Evolutionary conservation across 2,329 filamentous ascomycete genomes (phyloP).

Genomic region (Metarhizium robertsii): DNA sequence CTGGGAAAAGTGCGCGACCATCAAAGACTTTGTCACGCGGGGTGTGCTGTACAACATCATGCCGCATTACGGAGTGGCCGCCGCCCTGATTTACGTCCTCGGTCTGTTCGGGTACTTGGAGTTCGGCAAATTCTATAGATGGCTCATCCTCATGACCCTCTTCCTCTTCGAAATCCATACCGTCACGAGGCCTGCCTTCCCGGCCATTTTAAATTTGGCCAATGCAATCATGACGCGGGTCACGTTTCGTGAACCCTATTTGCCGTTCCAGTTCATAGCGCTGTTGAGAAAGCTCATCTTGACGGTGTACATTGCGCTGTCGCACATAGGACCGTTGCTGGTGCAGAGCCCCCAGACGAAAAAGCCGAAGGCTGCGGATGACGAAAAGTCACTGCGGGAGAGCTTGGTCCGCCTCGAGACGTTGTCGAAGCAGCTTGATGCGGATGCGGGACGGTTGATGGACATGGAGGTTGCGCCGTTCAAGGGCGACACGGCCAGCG

Average conservation of each 20-base stretch:
- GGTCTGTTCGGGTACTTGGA: constrained; percentile 58
- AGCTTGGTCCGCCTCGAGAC: constrained; percentile 59
- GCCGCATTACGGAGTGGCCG: constrained; percentile 52
- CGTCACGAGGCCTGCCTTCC: constrained; percentile 45
- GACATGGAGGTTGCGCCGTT: constrained; percentile 77
- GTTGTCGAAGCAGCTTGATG: constrained; percentile 49
- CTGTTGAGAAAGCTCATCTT: constrained; percentile 69
- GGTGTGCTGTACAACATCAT: constrained; percentile 51
- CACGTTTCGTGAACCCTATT: constrained; percentile 47
- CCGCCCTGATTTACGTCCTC: constrained; percentile 49
- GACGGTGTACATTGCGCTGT: constrained; percentile 74
- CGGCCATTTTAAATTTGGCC: constrained; percentile 33
- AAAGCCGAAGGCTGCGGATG: constrained; percentile 19
- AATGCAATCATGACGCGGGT: constrained; percentile 33
- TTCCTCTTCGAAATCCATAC: constrained; percentile 48
- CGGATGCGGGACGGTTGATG: constrained; percentile 61
- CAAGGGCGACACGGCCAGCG: constrained; percentile 56
- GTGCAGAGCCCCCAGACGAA: constrained; percentile 27
- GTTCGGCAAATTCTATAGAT: constrained; percentile 57
- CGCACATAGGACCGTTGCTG: constrained; percentile 66
- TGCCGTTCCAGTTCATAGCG: constrained; percentile 77
- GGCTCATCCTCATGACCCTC: constrained; percentile 45
- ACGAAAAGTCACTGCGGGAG: constrained; percentile 45
- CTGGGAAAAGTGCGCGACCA: constrained; percentile 58
- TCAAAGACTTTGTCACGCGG: constrained; percentile 62